Evolutionary conservation across 495 filamentous ascomycete species (phyloP).

Genomic region (Lineolata rhizophorae): DNA sequence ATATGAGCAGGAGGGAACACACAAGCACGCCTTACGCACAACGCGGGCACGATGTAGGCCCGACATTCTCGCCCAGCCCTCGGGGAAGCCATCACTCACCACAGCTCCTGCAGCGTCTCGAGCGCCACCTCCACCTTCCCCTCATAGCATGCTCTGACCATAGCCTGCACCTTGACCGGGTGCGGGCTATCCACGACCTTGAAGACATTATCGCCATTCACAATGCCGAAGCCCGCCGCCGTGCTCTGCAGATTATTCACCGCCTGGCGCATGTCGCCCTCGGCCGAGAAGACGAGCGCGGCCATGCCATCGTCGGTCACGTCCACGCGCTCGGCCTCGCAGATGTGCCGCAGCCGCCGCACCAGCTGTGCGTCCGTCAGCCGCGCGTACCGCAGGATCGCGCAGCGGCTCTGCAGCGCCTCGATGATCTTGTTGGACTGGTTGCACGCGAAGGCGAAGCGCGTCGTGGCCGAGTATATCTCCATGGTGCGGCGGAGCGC

Average conservation of each 20-base stretch:
- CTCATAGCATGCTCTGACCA: constrained; percentile 93
- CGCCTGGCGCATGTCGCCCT: constrained; percentile 97
- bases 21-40: no score
- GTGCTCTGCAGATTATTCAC: constrained; percentile 99
- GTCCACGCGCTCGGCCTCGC: constrained; percentile 53
- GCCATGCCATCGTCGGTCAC: constrained; percentile 87
- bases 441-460: constrained; percentile 97
- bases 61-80: no score
- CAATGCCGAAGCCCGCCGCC: constrained; percentile 85
- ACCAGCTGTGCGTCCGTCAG: constrained; percentile 86
- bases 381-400: constrained; percentile 83
- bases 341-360: constrained; percentile 74
- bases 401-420: constrained; percentile 86
- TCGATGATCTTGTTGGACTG: constrained; percentile 99
- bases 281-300: constrained; percentile 85
- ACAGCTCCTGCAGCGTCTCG: constrained; percentile 74
- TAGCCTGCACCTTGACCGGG: constrained; percentile 92
- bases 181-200: constrained; percentile 93
- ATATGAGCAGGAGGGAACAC: no score
- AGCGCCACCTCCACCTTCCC: constrained; percentile 72
- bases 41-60: no score
- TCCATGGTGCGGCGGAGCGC: constrained; percentile 95
- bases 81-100: no score
- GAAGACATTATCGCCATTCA: constrained; percentile 95
- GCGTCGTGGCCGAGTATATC: constrained; percentile 89